Evolutionary conservation across 2,329 filamentous ascomycete species (phyloP), one percentile per base, ranked within the genome.

Genomic region (Balansia obtecta): DNA sequence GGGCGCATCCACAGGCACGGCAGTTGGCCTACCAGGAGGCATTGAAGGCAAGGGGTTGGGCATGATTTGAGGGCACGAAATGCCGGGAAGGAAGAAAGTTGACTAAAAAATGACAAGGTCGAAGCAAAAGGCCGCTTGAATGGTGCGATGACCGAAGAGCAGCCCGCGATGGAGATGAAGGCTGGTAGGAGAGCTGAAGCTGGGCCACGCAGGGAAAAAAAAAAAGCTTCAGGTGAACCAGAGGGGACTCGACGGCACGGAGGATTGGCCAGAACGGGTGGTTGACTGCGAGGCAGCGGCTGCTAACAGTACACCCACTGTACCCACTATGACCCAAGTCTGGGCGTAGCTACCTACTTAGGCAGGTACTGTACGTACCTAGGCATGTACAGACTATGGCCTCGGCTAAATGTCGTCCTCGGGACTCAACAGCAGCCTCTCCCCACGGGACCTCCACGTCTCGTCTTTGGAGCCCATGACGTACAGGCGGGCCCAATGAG

Each of bases 1-100:
- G 54, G 84, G 77, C 57, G 72, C 66, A 51, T 77, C 70, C 58
- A 80, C 66, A 41, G 72, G 70, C 49, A 80, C 63, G 52, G 70
- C 67, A 53, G 69, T 65, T 53, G 68, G 66, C 53, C 65, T 66
- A 55, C 67, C 65, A 50, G 70, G 68, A 60, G 75, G 71, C 62
- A 72, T 70, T 57, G 74, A 71, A 46, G 72, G 71, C 55, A 68
- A 68, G 56, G 73, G 68, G 64, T 69, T 68, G 53, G 70, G 67
- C 68, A 72, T 74, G 58, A 48, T 57, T 57, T 55, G 56, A 56
- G 52, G 52, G 54, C 56, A 58, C 49, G 51, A 54, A 46, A 52
- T 51, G 41, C 48, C 55, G 52, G 46, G 33, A 52, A 53, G 52
- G 41, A 50, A 54, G 45, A 51, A 60, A 63, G 60, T 12, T 37